These are phyloP conservation scores for Cytospora schulzeri DNA, from an alignment of 2,329 filamentous ascomycete genomes.

Conservation along the genomic window DNA sequence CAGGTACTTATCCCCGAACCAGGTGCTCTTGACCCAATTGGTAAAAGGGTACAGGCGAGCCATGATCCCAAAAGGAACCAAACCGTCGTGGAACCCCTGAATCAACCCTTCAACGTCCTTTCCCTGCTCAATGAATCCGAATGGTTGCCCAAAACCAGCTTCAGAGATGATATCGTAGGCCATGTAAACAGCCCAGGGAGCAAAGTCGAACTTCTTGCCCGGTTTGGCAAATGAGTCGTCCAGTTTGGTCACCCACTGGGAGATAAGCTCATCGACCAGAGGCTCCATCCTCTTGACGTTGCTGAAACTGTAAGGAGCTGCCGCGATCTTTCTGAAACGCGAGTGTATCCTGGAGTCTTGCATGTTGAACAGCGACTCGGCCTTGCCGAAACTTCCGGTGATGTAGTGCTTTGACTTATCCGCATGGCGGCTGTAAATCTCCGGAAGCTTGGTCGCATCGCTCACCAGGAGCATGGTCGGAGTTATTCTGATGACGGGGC, in stretches of 20 bases:
- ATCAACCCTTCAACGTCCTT: constrained; percentile 57
- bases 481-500: constrained; percentile 54
- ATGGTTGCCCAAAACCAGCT: constrained; percentile 48
- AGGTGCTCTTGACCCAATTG: constrained; percentile 55
- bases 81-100: constrained; percentile 55
- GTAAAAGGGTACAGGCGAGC: constrained; percentile 56
- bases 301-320: constrained; percentile 55
- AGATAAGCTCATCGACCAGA: constrained; percentile 53
- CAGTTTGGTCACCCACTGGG: constrained; percentile 53
- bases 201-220: constrained; percentile 53
- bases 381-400: constrained; percentile 57
- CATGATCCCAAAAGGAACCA: constrained; percentile 54
- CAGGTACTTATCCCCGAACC: constrained; percentile 51
- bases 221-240: constrained; percentile 46
- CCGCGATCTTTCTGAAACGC: constrained; percentile 55
- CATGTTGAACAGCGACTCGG: constrained; percentile 60
- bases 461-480: constrained; percentile 55
- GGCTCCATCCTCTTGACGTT: constrained; percentile 63
- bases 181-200: constrained; percentile 57
- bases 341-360: constrained; percentile 54
- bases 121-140: constrained; percentile 57
- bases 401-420: constrained; percentile 63
- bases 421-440: constrained; percentile 57
- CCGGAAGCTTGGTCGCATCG: constrained; percentile 56
- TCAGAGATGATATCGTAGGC: constrained; percentile 61